phyloP scores from a whole-genome alignment of 495 filamentous ascomycete genomes.

The Penicillium paradoxum region DNA sequence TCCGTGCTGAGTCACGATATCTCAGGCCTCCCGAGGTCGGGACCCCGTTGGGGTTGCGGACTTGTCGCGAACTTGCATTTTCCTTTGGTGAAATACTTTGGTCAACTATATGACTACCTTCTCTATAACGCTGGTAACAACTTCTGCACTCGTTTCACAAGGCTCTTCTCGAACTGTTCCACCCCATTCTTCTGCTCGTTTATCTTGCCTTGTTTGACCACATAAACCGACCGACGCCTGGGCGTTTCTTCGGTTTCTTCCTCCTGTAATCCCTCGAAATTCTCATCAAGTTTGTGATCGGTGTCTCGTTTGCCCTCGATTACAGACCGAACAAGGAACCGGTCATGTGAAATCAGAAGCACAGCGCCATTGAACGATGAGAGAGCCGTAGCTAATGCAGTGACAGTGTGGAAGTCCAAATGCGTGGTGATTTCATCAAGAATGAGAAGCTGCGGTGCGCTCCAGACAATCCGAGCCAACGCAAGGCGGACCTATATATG shows the following conservation, averaged over 20 bases:
- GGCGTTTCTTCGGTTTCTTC: slow-evolving; percentile 42
- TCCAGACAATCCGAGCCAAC: slow-evolving; percentile 62
- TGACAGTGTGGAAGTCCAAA: slow-evolving; percentile 72
- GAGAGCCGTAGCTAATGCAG: slow-evolving; percentile 60
- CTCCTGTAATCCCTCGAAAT: slow-evolving; percentile 47
- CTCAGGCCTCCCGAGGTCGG: no score
- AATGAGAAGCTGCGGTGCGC: slow-evolving; percentile 64
- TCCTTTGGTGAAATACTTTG: no score
- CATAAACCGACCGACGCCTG: slow-evolving; percentile 55
- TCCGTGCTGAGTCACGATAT: slow-evolving; percentile 1
- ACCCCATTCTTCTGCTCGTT: slow-evolving; percentile 54
- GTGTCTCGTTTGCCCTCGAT: slow-evolving; percentile 56
- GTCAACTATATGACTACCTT: no score
- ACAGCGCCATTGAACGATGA: slow-evolving; percentile 64
- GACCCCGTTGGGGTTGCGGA: no score
- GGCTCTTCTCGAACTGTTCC: slow-evolving; percentile 56
- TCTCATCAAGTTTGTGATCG: slow-evolving; percentile 40
- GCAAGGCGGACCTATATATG: slow-evolving; percentile 59
- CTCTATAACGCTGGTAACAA: slow-evolving; percentile 19
- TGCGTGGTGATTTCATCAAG: slow-evolving; percentile 87
- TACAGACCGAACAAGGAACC: slow-evolving; percentile 65
- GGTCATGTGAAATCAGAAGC: slow-evolving; percentile 69
- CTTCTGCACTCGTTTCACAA: slow-evolving; percentile 54
- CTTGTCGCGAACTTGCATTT: no score
- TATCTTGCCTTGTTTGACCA: slow-evolving; percentile 54